These are phyloP conservation scores for Boehmeria nivea DNA, from an alignment of 306 rosid species.

Conservation along the genomic window DNA sequence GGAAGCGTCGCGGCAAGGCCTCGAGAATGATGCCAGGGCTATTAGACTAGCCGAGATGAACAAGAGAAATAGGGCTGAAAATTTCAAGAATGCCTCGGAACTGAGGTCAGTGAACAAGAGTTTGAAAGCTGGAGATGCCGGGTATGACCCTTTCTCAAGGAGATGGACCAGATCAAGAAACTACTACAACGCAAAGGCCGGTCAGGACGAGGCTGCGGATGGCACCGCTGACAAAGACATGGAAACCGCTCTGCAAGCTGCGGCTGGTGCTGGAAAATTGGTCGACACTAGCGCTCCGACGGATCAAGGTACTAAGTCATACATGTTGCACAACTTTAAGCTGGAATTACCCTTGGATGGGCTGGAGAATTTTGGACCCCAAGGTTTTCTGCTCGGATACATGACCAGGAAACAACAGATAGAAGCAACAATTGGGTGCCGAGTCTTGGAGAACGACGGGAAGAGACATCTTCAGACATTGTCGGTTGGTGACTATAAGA, in stretches of 20 bases:
- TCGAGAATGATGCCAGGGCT: slow-evolving; percentile 42
- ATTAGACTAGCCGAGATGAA: slow-evolving; percentile 56
- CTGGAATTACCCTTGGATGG: slow-evolving; percentile 43
- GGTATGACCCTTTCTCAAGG: slow-evolving; percentile 63
- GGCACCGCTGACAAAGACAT: slow-evolving; percentile 19
- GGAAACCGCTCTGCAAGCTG: slow-evolving; percentile 42
- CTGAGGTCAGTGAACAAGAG: slow-evolving; percentile 27
- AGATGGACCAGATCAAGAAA: slow-evolving; percentile 67
- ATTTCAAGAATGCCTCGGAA: slow-evolving; percentile 46
- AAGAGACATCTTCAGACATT: slow-evolving; percentile 40
- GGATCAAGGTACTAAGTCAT: slow-evolving; percentile 45
- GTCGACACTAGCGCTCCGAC: no score
- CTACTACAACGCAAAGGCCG: slow-evolving; percentile 31
- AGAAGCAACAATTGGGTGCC: slow-evolving; percentile 53
- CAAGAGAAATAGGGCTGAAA: slow-evolving; percentile 54
- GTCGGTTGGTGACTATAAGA: slow-evolving; percentile 56
- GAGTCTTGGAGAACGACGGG: slow-evolving; percentile 38
- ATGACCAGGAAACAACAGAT: slow-evolving; percentile 49
- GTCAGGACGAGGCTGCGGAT: slow-evolving; percentile 22
- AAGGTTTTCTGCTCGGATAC: slow-evolving; percentile 40
- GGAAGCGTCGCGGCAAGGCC: slow-evolving; percentile 36
- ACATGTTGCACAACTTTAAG: slow-evolving; percentile 51
- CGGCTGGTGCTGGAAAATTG: slow-evolving; percentile 56
- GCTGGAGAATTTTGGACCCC: slow-evolving; percentile 40
- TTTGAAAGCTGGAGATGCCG: slow-evolving; percentile 52